phyloP scores from a whole-genome alignment of 23 red algal genomes.

The Agarophyton chilense region DNA sequence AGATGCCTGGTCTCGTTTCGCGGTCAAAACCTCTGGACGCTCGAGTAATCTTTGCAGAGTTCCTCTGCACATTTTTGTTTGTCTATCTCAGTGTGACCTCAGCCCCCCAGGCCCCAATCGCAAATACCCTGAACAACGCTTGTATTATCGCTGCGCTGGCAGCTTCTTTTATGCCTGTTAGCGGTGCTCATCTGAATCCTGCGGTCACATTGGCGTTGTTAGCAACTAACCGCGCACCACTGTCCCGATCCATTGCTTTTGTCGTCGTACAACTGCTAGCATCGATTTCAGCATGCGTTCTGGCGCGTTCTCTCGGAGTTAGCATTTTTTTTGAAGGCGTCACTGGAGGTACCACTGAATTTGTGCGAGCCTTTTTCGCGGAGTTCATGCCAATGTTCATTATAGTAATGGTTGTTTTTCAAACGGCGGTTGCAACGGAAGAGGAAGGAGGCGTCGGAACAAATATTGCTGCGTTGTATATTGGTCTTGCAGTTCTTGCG shows the following conservation, averaged over 20 bases:
- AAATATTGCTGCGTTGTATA: conserved; percentile 62
- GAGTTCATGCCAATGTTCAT: conserved; percentile 74
- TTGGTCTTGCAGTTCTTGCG: conserved; percentile 62
- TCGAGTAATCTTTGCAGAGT: conserved; percentile 56
- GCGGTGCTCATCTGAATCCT: conserved; percentile 65
- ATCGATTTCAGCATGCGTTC: conserved; percentile 27
- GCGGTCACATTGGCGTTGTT: conserved; percentile 58
- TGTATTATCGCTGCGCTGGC: conserved; percentile 51
- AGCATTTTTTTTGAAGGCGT: conserved; percentile 28
- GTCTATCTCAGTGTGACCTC: conserved; percentile 66
- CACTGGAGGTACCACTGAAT: background rate
- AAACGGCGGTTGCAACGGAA: conserved; percentile 59
- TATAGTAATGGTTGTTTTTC: conserved; percentile 55
- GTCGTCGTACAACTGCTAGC: conserved; percentile 47
- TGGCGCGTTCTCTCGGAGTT: conserved; percentile 41
- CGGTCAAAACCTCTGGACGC: conserved; percentile 14
- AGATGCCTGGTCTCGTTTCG: conserved; percentile 24
- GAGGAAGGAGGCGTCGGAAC: conserved; percentile 51
- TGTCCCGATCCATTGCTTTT: conserved; percentile 37
- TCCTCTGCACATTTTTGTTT: conserved; percentile 67
- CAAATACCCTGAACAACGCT: conserved; percentile 49
- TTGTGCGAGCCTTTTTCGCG: conserved; percentile 55
- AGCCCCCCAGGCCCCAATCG: conserved; percentile 2
- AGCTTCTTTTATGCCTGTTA: conserved; percentile 63
- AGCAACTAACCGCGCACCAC: conserved; percentile 36